Percentiles rank a stretch among this genome's conserved stretches.
These are phyloP conservation scores for Solanum arcanum DNA, from an alignment of 257 asterid genomes.

Conservation along the genomic window DNA sequence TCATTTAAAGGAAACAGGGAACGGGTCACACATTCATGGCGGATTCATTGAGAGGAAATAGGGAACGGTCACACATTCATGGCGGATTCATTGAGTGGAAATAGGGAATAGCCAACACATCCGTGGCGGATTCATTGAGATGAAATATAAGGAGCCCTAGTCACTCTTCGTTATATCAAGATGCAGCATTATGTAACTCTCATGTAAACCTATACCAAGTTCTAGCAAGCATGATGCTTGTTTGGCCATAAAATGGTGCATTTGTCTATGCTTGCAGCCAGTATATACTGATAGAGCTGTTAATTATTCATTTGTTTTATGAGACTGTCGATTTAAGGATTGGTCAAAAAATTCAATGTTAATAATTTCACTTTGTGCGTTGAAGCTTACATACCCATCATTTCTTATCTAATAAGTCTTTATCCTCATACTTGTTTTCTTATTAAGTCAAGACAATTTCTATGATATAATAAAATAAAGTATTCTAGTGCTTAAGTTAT, in stretches of 20 bases:
- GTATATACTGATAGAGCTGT: too few relatives aligned
- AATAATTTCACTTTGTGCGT: slow-evolving; percentile 33
- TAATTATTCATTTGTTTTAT: too few relatives aligned
- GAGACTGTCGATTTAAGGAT: too few relatives aligned
- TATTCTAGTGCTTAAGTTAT: background rate
- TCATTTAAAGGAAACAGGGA: too few relatives aligned
- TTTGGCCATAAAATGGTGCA: background rate
- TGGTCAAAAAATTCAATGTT: too few relatives aligned
- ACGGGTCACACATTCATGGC: too few relatives aligned
- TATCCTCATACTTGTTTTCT: slow-evolving; percentile 53
- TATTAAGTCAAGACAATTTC: background rate
- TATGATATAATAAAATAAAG: background rate
- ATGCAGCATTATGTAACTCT: background rate
- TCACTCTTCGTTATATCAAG: background rate
- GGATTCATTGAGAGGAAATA: background rate
- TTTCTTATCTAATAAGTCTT: slow-evolving; percentile 24
- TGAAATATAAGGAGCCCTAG: background rate
- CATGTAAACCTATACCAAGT: background rate
- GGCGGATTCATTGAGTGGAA: background rate
- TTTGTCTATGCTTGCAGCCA: too few relatives aligned
- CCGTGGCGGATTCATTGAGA: background rate
- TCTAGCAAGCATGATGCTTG: background rate
- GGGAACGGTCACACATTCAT: background rate
- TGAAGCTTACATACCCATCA: slow-evolving; percentile 64
- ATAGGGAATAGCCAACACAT: background rate